Evolutionary conservation across 257 asterid species (phyloP).

Genomic region (Przewalskia tangutica): DNA sequence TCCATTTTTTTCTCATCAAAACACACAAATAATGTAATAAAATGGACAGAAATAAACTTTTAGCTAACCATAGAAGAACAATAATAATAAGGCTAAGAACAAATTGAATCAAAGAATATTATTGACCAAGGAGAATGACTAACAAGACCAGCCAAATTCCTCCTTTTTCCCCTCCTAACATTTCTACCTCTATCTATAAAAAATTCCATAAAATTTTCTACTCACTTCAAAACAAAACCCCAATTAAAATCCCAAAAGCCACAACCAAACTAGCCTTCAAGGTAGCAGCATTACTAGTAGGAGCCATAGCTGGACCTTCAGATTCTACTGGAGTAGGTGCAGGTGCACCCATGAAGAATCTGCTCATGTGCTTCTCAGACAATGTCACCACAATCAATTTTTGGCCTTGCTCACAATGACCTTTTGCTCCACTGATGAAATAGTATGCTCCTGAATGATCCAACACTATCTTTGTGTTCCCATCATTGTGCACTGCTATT

Average conservation of each 20-base stretch:
- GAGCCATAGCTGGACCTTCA: slow-evolving; percentile 37
- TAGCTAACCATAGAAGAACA: not conserved
- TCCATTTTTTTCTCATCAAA: too few relatives aligned
- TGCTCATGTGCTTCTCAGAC: slow-evolving; percentile 39
- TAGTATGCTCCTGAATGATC: slow-evolving; percentile 58
- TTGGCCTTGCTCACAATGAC: slow-evolving; percentile 65
- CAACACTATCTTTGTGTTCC: slow-evolving; percentile 42
- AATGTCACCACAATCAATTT: slow-evolving; percentile 60
- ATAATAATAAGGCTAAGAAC: not conserved
- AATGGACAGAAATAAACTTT: not conserved
- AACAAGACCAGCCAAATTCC: not conserved
- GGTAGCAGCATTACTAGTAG: slow-evolving; percentile 29
- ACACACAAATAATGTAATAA: not conserved
- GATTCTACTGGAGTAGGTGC: slow-evolving; percentile 51
- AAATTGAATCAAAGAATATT: not conserved
- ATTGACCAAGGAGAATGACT: too few relatives aligned
- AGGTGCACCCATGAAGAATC: slow-evolving; percentile 22
- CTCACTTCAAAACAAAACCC: slow-evolving; percentile 16
- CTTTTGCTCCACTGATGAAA: slow-evolving; percentile 67
- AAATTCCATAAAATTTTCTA: too few relatives aligned
- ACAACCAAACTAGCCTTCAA: slow-evolving; percentile 20
- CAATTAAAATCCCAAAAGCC: slow-evolving; percentile 19
- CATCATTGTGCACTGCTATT: slow-evolving; percentile 37
- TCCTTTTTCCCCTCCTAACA: not conserved
- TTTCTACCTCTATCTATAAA: too few relatives aligned